These are phyloP conservation scores for Phytophthora pseudosyringae DNA, from an alignment of 352 stramenopile genomes.

Conservation along the genomic window DNA sequence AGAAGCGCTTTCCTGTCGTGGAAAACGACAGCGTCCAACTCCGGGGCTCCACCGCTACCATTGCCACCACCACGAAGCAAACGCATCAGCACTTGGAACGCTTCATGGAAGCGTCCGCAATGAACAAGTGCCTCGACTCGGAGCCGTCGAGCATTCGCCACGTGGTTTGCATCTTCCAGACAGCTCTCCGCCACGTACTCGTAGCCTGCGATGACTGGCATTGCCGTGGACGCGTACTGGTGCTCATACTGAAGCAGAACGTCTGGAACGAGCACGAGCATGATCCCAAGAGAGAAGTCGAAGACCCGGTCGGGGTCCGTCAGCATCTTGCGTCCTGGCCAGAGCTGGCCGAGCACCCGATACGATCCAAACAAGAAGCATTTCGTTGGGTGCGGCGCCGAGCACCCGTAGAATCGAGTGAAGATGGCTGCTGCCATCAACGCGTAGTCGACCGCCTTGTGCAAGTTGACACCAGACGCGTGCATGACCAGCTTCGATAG, in stretches of 20 bases:
- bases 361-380: constrained; percentile 71
- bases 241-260: constrained; percentile 61
- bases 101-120: constrained; percentile 61
- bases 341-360: constrained; percentile 55
- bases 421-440: constrained; percentile 71
- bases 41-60: constrained; percentile 7
- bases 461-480: constrained; percentile 36
- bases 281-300: constrained; percentile 41
- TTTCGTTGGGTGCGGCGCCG: constrained; percentile 64
- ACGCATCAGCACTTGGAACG: constrained; percentile 39
- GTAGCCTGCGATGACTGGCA: constrained; percentile 68
- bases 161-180: constrained; percentile 55
- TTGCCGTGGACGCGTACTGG: constrained; percentile 46
- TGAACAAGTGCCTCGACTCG: constrained; percentile 58
- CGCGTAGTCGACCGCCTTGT: constrained; percentile 61
- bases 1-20: constrained; percentile 48
- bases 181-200: constrained; percentile 51
- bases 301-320: constrained; percentile 49
- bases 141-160: constrained; percentile 58
- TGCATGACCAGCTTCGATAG: constrained; percentile 69
- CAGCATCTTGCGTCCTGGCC: constrained; percentile 61
- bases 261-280: constrained; percentile 54
- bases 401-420: constrained; percentile 61
- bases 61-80: constrained; percentile 34
- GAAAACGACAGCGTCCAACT: constrained; percentile 22